Percentiles rank a stretch among this genome's conserved stretches.
Conservation (phyloP, 306 rosid species). For the Crataegus laevigata region DNA sequence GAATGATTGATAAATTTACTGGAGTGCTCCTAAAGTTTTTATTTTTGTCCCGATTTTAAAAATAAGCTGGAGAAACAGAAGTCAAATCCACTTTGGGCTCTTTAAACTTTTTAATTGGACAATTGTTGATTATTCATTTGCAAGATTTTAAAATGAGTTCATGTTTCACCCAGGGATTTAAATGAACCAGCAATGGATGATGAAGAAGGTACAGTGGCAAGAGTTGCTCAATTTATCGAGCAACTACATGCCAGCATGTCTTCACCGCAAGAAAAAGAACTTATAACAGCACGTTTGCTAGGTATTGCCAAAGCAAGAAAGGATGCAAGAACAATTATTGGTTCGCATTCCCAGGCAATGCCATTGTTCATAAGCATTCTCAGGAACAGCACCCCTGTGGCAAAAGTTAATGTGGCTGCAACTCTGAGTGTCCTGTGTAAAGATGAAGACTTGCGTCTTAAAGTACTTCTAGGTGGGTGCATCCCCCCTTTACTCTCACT, state of each 20-base stretch:
- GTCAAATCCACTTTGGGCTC: not conserved
- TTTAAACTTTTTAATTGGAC: not conserved
- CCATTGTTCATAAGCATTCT: slow-evolving; percentile 92
- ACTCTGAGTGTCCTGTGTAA: slow-evolving; percentile 78
- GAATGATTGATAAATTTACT: not conserved
- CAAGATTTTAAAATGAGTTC: not conserved
- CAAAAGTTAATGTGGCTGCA: slow-evolving; percentile 84
- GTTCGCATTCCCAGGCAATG: slow-evolving; percentile 98
- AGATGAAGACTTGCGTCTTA: slow-evolving; percentile 84
- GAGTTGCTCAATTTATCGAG: slow-evolving; percentile 80
- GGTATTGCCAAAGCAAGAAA: slow-evolving; percentile 61
- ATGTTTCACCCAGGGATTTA: slow-evolving; percentile 43
- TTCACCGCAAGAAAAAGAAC: slow-evolving; percentile 74
- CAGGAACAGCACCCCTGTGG: slow-evolving; percentile 68
- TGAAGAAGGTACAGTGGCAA: slow-evolving; percentile 67
- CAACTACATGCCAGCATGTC: slow-evolving; percentile 80
- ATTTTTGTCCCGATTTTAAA: not conserved
- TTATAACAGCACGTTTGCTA: slow-evolving; percentile 58
- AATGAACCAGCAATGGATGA: slow-evolving; percentile 57
- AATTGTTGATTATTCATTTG: not conserved
- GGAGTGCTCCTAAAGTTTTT: not conserved
- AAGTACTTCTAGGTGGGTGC: slow-evolving; percentile 97
- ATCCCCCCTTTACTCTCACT: slow-evolving; percentile 89
- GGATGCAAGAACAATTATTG: slow-evolving; percentile 73
- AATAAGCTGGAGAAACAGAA: not conserved